Conservation (phyloP, 345 rosid genomes). For the Arabis hirsuta region DNA sequence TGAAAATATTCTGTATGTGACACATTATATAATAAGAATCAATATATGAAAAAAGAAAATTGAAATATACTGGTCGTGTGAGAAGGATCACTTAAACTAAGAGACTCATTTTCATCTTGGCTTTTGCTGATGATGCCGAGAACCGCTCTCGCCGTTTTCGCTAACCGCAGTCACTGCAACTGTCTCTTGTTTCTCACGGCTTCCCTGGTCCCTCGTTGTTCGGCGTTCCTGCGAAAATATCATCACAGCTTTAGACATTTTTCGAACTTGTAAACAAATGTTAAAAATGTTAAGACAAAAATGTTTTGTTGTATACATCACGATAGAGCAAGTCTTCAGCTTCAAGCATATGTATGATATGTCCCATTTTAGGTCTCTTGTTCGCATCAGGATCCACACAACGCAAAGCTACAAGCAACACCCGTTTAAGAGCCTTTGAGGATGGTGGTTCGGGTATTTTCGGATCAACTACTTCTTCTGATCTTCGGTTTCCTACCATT, state of each 20-base stretch:
- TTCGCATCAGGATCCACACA: conserved; percentile 86
- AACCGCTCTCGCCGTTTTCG: conserved; percentile 40
- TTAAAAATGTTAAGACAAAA: neutral
- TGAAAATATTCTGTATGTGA: conserved; percentile 19
- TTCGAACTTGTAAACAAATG: neutral
- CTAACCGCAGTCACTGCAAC: neutral
- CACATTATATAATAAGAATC: conserved; percentile 14
- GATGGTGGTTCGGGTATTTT: conserved; percentile 76
- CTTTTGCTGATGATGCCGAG: conserved; percentile 36
- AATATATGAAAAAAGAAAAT: neutral
- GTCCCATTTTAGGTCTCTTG: conserved; percentile 85
- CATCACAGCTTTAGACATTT: neutral
- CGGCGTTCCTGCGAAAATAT: conserved; percentile 41
- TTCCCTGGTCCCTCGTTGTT: conserved; percentile 40
- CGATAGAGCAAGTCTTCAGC: conserved; percentile 73
- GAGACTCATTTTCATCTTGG: conserved; percentile 24
- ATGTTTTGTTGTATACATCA: conserved; percentile 45
- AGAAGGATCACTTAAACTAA: conserved; percentile 25
- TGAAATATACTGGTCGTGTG: conserved; percentile 22
- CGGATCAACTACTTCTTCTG: conserved; percentile 88
- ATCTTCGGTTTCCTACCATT: conserved; percentile 74
- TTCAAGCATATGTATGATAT: conserved; percentile 90
- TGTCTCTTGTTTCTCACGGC: conserved; percentile 37
- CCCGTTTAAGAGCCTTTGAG: conserved; percentile 73
- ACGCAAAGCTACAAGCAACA: conserved; percentile 83